These are phyloP conservation scores for Noccaea bulbosa DNA, from an alignment of 345 rosid species.

Conservation along the genomic window DNA sequence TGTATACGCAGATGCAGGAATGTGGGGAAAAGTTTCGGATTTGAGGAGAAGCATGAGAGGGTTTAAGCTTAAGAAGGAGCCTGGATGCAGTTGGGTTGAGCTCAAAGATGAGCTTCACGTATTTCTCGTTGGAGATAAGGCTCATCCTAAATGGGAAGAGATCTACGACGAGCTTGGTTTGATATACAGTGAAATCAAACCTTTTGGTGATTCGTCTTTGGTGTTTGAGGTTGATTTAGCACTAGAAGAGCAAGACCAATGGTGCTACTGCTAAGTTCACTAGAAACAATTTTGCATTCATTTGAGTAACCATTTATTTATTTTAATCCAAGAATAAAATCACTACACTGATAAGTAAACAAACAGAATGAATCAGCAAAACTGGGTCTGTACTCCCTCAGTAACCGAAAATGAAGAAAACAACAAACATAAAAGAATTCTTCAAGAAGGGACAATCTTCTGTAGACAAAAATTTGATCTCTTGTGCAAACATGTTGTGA, in stretches of 20 bases:
- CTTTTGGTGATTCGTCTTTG: constrained; percentile 31
- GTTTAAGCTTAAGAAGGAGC: constrained; percentile 78
- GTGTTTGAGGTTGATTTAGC: constrained; percentile 5
- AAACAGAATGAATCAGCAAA: constrained; percentile 23
- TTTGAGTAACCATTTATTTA: neutral
- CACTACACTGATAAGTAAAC: neutral
- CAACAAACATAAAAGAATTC: constrained; percentile 15
- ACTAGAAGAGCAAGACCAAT: constrained; percentile 8
- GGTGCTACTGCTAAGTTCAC: constrained; percentile 13
- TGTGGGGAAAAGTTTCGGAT: constrained; percentile 83
- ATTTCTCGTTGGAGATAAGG: constrained; percentile 68
- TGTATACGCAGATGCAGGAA: constrained; percentile 80
- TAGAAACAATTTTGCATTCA: constrained; percentile 4
- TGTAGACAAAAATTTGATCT: constrained; percentile 23
- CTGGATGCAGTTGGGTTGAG: constrained; percentile 97
- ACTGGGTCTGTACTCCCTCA: neutral
- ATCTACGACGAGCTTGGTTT: constrained; percentile 60
- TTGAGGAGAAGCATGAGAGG: constrained; percentile 71
- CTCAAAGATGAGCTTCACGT: constrained; percentile 74
- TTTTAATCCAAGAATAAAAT: neutral
- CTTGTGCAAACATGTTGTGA: constrained; percentile 7
- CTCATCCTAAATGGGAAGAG: constrained; percentile 69
- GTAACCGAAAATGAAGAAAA: constrained; percentile 20
- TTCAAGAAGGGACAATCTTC: constrained; percentile 16
- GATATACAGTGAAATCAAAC: constrained; percentile 65